Percentiles rank a stretch among this genome's conserved stretches.
Evolutionary conservation across 305 asterid genomes (phyloP).

Genomic region (Fraxinus velutina): DNA sequence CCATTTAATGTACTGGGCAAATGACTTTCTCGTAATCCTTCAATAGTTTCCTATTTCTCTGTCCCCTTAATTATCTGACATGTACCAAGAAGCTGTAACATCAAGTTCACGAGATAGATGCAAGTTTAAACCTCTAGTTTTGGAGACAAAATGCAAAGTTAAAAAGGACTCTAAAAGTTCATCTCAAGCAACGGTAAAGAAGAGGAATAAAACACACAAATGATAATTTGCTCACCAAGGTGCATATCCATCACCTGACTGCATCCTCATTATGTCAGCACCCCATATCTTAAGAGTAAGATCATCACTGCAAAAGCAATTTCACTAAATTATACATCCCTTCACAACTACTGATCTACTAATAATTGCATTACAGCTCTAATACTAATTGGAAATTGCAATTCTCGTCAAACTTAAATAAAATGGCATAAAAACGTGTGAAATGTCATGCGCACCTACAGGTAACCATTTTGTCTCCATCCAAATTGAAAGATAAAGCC

Average conservation of each 20-base stretch:
- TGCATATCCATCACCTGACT: conserved; percentile 29
- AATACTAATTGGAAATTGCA: not conserved
- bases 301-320: conserved; percentile 38
- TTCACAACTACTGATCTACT: conserved; percentile 8
- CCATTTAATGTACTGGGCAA: not conserved
- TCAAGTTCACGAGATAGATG: not conserved
- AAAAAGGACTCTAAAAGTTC: not conserved
- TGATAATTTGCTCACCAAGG: conserved; percentile 61
- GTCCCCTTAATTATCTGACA: not conserved
- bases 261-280: conserved; percentile 22
- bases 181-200: not conserved
- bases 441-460: conserved; percentile 37
- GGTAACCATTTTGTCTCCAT: conserved; percentile 41
- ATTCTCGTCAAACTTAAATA: conserved; percentile 1
- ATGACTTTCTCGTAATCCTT: not conserved
- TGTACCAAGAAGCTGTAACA: not conserved
- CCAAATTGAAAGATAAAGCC: conserved; percentile 34
- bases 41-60: not conserved
- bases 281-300: conserved; percentile 47
- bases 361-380: not conserved
- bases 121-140: conserved; percentile 1
- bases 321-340: conserved; percentile 14
- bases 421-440: not conserved
- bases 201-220: conserved; percentile 18
- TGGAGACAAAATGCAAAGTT: conserved; percentile 7